Conservation (phyloP, 1,139 yeast species). For the Yamadazyma sp. region DNA sequence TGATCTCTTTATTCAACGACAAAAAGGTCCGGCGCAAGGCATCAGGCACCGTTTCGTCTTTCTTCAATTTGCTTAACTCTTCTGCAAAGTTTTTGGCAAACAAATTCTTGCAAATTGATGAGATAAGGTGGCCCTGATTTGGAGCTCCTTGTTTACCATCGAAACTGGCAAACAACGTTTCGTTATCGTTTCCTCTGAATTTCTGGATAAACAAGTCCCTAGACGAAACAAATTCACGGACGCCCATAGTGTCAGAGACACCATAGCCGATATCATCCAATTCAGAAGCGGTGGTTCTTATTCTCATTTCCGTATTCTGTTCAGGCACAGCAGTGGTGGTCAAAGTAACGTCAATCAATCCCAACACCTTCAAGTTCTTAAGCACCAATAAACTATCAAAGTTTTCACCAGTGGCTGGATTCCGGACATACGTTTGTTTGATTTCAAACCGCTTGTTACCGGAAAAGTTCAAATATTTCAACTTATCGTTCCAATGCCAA, state of each 20-base stretch:
- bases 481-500: slow-evolving; percentile 83
- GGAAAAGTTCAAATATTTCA: slow-evolving; percentile 81
- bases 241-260: slow-evolving; percentile 84
- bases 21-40: slow-evolving; percentile 83
- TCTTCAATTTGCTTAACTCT: slow-evolving; percentile 55
- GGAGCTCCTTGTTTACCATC: slow-evolving; percentile 73
- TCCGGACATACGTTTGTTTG: slow-evolving; percentile 55
- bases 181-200: slow-evolving; percentile 77
- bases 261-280: slow-evolving; percentile 82
- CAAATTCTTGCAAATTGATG: slow-evolving; percentile 72
- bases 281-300: slow-evolving; percentile 89
- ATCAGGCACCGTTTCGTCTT: slow-evolving; percentile 48
- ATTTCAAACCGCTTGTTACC: slow-evolving; percentile 93
- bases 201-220: slow-evolving; percentile 87
- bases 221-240: slow-evolving; percentile 62
- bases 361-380: slow-evolving; percentile 70
- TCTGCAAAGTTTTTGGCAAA: slow-evolving; percentile 63
- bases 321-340: slow-evolving; percentile 86
- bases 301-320: slow-evolving; percentile 78
- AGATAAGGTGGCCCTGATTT: slow-evolving; percentile 64
- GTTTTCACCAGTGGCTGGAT: slow-evolving; percentile 49
- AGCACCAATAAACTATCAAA: slow-evolving; percentile 78
- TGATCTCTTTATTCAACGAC: slow-evolving; percentile 75
- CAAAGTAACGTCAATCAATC: slow-evolving; percentile 92
- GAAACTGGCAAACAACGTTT: slow-evolving; percentile 74